phyloP scores from a whole-genome alignment of 345 rosid genomes.

The Geranium brycei region DNA sequence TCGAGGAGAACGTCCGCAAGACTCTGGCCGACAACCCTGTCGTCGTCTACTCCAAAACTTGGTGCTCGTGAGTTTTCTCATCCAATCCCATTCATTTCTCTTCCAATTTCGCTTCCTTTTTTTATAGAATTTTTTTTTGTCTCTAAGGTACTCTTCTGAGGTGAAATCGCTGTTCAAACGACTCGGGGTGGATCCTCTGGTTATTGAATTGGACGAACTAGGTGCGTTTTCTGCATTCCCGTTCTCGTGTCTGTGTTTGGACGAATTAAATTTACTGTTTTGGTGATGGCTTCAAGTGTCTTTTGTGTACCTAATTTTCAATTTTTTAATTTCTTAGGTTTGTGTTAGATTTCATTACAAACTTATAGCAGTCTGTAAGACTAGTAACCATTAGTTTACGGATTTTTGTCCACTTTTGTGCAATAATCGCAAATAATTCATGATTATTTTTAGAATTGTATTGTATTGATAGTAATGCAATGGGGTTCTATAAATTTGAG shows the following conservation, averaged over 20 bases:
- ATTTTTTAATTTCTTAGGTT: not conserved
- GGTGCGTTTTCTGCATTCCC: conserved; percentile 31
- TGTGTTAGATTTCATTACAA: not conserved
- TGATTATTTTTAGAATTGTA: too few relatives aligned
- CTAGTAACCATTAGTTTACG: too few relatives aligned
- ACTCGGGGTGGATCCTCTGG: conserved; percentile 63
- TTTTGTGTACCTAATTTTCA: not conserved
- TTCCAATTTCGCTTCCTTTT: not conserved
- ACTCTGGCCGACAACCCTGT: conserved; percentile 59
- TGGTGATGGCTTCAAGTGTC: not conserved
- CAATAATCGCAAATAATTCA: too few relatives aligned
- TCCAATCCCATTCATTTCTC: not conserved
- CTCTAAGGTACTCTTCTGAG: conserved; percentile 62
- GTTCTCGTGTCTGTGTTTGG: too few relatives aligned
- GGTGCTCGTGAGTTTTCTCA: conserved; percentile 79
- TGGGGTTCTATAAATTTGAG: too few relatives aligned
- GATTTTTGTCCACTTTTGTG: too few relatives aligned
- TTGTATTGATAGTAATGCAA: too few relatives aligned
- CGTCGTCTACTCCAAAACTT: conserved; percentile 84
- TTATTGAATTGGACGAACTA: conserved; percentile 78
- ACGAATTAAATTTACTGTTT: not conserved
- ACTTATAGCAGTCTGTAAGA: too few relatives aligned
- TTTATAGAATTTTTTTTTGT: not conserved
- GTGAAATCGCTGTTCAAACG: conserved; percentile 77
- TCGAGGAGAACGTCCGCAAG: conserved; percentile 61